Evolutionary conservation across 768 basidiomycete genomes (phyloP).

Genomic region (Lentinula sp.): DNA sequence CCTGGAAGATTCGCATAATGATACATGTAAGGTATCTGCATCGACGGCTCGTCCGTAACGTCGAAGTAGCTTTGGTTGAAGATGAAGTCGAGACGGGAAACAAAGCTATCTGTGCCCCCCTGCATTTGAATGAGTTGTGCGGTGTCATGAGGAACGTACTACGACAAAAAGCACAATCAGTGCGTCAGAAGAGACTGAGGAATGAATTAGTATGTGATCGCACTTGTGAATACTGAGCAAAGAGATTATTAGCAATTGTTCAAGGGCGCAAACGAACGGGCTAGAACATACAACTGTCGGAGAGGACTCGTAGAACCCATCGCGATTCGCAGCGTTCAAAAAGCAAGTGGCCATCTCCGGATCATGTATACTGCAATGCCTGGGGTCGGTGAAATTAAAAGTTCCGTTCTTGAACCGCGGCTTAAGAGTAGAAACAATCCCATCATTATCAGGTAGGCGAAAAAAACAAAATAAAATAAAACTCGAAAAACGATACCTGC

Average conservation of each 20-base stretch:
- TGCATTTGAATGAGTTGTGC: conserved; percentile 56
- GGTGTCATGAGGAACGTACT: conserved; percentile 64
- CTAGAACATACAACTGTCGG: conserved; percentile 46
- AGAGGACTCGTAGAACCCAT: conserved; percentile 65
- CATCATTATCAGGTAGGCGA: neutral
- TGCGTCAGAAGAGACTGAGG: neutral
- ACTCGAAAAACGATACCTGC: conserved; percentile 32
- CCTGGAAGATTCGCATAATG: conserved; percentile 61
- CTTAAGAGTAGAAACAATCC: conserved; percentile 21
- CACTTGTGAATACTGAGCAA: conserved; percentile 52
- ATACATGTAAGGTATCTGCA: conserved; percentile 67
- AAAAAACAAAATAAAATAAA: too few relatives aligned
- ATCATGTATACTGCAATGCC: conserved; percentile 62
- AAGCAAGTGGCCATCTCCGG: conserved; percentile 53
- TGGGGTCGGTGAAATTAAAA: conserved; percentile 60
- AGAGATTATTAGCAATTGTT: neutral
- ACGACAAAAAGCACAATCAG: neutral
- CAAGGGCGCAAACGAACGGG: neutral
- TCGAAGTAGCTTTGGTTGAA: conserved; percentile 59
- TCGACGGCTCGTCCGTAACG: conserved; percentile 56
- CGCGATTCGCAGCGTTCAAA: conserved; percentile 45
- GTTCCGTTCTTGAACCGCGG: conserved; percentile 51
- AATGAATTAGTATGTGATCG: neutral
- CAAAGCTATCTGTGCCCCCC: conserved; percentile 49
- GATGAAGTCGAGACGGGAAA: conserved; percentile 50